Conservation (phyloP, 1,284 basidiomycete genomes). For the Naganishia albida region DNA sequence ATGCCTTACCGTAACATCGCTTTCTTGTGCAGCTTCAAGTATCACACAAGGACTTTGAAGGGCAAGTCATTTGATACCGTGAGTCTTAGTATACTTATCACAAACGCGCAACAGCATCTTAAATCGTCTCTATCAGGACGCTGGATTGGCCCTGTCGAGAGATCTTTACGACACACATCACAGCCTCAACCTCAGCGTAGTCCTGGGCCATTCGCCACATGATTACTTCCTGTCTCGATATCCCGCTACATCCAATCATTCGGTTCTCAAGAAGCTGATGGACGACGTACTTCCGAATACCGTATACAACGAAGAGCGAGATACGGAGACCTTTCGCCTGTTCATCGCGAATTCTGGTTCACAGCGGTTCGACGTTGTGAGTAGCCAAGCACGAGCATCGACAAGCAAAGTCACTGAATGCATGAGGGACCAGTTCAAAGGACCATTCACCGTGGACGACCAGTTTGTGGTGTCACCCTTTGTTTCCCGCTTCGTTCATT, state of each 20-base stretch:
- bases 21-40: slow-evolving; percentile 41
- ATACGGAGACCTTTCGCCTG: slow-evolving; percentile 61
- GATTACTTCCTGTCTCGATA: slow-evolving; percentile 68
- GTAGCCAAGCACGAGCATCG: too few species aligned
- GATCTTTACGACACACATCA: slow-evolving; percentile 41
- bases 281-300: slow-evolving; percentile 58
- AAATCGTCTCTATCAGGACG: slow-evolving; percentile 35
- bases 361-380: slow-evolving; percentile 69
- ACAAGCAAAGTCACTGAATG: too few species aligned
- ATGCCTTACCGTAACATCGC: too few species aligned
- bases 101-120: too few species aligned
- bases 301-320: slow-evolving; percentile 39
- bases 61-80: slow-evolving; percentile 48
- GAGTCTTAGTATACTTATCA: slow-evolving; percentile 10
- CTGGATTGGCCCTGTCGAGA: slow-evolving; percentile 45
- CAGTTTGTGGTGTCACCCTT: slow-evolving; percentile 72
- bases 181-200: slow-evolving; percentile 44
- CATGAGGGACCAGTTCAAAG: slow-evolving; percentile 58
- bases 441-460: slow-evolving; percentile 75
- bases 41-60: slow-evolving; percentile 41
- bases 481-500: slow-evolving; percentile 46
- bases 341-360: slow-evolving; percentile 73
- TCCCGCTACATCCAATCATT: slow-evolving; percentile 68
- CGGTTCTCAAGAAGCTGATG: slow-evolving; percentile 64
- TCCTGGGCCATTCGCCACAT: slow-evolving; percentile 69